Evolutionary conservation across 2,329 filamentous ascomycete genomes (phyloP).

Genomic region (Alternaria ventricosa): DNA sequence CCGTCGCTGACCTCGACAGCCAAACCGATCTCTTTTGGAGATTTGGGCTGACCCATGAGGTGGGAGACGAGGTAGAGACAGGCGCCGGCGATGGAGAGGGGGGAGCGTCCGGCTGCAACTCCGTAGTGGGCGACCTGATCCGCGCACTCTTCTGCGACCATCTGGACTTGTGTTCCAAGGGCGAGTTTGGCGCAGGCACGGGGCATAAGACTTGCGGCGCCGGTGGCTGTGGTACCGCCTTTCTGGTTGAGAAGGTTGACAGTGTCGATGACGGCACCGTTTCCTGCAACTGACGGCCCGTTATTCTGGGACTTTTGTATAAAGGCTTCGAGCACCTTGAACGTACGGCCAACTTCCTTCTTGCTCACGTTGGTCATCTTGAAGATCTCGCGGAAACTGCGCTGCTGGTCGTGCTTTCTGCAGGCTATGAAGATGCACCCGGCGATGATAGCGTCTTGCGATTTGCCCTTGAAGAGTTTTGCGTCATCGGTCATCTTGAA

Average conservation of each 20-base stretch:
- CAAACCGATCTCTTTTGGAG: slow-evolving; percentile 83
- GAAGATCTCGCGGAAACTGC: slow-evolving; percentile 94
- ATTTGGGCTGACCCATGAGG: slow-evolving; percentile 78
- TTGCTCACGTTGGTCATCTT: slow-evolving; percentile 92
- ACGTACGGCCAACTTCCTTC: slow-evolving; percentile 95
- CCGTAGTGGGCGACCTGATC: slow-evolving; percentile 77
- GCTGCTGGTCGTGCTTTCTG: slow-evolving; percentile 82
- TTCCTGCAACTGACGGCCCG: slow-evolving; percentile 33
- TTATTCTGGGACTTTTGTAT: slow-evolving; percentile 67
- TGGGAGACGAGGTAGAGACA: slow-evolving; percentile 97
- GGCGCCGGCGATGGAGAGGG: slow-evolving; percentile 89
- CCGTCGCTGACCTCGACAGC: slow-evolving; percentile 93
- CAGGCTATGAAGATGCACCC: slow-evolving; percentile 98
- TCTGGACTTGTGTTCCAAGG: slow-evolving; percentile 76
- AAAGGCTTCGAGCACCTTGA: slow-evolving; percentile 90
- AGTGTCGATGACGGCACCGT: slow-evolving; percentile 56
- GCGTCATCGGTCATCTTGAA: slow-evolving; percentile 95
- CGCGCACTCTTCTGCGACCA: slow-evolving; percentile 80
- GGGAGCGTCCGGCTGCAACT: slow-evolving; percentile 88
- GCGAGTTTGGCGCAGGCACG: slow-evolving; percentile 88
- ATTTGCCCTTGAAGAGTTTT: slow-evolving; percentile 94
- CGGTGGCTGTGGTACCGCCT: slow-evolving; percentile 74
- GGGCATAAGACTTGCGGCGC: slow-evolving; percentile 81
- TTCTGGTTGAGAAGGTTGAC: slow-evolving; percentile 64
- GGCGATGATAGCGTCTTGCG: slow-evolving; percentile 90